Conservation (phyloP, 2,329 filamentous ascomycete species). For the Mycosphaerella sp. region DNA sequence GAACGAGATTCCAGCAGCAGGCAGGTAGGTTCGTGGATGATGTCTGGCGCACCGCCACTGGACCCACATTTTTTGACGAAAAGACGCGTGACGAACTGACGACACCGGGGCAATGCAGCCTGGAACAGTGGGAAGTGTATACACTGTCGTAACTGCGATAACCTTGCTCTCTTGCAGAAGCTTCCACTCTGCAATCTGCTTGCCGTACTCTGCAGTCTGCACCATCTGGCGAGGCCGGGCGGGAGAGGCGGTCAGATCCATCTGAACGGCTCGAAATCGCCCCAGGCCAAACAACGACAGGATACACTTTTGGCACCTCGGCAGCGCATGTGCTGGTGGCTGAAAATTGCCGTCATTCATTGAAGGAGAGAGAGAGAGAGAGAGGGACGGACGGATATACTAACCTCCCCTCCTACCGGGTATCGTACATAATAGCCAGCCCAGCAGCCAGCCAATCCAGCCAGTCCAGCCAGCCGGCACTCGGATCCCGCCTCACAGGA, state of each 20-base stretch:
- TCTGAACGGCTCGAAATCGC: background rate
- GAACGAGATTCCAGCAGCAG: too few species aligned
- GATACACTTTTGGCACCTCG: background rate
- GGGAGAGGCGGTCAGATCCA: background rate
- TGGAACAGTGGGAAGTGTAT: background rate
- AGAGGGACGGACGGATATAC: too few species aligned
- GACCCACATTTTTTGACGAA: background rate
- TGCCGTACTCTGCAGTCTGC: too few species aligned
- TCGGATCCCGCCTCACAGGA: background rate
- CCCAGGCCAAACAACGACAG: conserved; percentile 1
- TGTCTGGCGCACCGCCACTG: background rate
- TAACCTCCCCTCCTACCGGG: too few species aligned
- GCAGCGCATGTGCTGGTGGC: background rate
- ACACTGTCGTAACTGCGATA: background rate
- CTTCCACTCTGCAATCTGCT: too few species aligned
- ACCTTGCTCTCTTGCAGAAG: background rate
- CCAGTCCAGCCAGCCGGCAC: background rate
- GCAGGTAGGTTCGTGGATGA: background rate
- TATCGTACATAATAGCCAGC: too few species aligned
- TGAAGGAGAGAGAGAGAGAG: too few species aligned
- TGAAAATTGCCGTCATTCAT: background rate
- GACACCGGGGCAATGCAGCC: too few species aligned
- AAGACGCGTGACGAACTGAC: too few species aligned
- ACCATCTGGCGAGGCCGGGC: too few species aligned
- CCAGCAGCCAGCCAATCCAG: too few species aligned